phyloP scores from a whole-genome alignment of 1,284 basidiomycete genomes.

The Tremellales sp. region DNA sequence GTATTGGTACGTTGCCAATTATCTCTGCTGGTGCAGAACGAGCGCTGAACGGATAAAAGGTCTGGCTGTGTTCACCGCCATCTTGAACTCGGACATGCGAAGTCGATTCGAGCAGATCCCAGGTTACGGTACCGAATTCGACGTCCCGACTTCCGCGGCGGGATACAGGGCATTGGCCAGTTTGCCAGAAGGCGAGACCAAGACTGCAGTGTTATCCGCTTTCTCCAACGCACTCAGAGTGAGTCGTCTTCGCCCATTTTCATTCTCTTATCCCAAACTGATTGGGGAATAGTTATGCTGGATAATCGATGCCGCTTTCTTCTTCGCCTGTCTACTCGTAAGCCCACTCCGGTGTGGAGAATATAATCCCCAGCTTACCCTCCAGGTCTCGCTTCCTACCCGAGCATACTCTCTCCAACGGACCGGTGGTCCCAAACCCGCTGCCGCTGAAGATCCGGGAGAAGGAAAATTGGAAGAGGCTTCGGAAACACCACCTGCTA shows the following conservation, averaged over 20 bases:
- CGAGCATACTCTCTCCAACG: constrained; percentile 14
- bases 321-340: constrained; percentile 12
- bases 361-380: not conserved
- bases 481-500: not conserved
- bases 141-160: constrained; percentile 25
- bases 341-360: not conserved
- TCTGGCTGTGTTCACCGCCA: constrained; percentile 36
- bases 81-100: constrained; percentile 38
- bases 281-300: constrained; percentile 18
- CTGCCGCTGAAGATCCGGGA: not conserved
- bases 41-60: constrained; percentile 9
- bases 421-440: constrained; percentile 4
- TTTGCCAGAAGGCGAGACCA: constrained; percentile 26
- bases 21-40: not conserved
- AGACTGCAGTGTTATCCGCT: constrained; percentile 26
- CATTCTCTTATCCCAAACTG: not conserved
- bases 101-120: constrained; percentile 26
- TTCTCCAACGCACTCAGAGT: constrained; percentile 39
- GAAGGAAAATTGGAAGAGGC: not conserved
- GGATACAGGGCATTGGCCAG: constrained; percentile 36
- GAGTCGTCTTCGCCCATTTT: not conserved
- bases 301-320: constrained; percentile 20
- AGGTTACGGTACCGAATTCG: constrained; percentile 34
- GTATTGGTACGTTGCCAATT: constrained; percentile 22
- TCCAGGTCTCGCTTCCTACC: constrained; percentile 13